Conservation (phyloP, 305 asterid genomes). For the Salvia sclarea region DNA sequence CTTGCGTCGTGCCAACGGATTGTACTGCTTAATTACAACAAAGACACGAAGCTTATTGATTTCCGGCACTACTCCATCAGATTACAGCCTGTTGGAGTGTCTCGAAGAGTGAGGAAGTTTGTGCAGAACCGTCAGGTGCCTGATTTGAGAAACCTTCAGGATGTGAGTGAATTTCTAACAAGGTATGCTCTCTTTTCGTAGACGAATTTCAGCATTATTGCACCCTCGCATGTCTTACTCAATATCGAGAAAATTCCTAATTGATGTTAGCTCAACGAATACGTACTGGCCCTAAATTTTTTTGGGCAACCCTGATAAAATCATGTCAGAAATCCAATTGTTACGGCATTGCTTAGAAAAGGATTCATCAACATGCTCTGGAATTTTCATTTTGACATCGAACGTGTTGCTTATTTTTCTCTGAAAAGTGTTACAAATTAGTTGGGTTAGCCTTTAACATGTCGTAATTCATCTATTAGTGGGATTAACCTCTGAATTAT, state of each 20-base stretch:
- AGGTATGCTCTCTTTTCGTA: slow-evolving; percentile 48
- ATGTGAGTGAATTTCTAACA: slow-evolving; percentile 81
- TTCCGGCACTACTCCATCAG: slow-evolving; percentile 88
- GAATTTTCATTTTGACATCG: neutral
- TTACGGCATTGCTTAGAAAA: neutral
- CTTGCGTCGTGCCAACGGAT: slow-evolving; percentile 93
- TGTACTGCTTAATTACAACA: slow-evolving; percentile 84
- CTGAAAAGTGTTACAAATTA: neutral
- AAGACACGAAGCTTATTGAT: slow-evolving; percentile 81
- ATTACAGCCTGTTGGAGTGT: slow-evolving; percentile 87
- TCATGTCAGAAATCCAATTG: neutral
- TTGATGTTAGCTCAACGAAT: neutral
- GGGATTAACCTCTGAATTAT: neutral
- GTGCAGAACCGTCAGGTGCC: slow-evolving; percentile 93
- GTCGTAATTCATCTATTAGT: too few relatives aligned
- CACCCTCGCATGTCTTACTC: neutral
- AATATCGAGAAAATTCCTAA: neutral
- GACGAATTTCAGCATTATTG: neutral
- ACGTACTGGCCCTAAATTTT: neutral
- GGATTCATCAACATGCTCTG: neutral
- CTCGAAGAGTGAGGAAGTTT: slow-evolving; percentile 80
- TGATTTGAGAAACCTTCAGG: slow-evolving; percentile 77
- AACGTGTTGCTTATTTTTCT: neutral
- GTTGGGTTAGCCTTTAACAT: neutral
- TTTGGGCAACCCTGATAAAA: neutral